Evolutionary conservation across 441 rosid genomes (phyloP).

Genomic region (Populus hybrid): DNA sequence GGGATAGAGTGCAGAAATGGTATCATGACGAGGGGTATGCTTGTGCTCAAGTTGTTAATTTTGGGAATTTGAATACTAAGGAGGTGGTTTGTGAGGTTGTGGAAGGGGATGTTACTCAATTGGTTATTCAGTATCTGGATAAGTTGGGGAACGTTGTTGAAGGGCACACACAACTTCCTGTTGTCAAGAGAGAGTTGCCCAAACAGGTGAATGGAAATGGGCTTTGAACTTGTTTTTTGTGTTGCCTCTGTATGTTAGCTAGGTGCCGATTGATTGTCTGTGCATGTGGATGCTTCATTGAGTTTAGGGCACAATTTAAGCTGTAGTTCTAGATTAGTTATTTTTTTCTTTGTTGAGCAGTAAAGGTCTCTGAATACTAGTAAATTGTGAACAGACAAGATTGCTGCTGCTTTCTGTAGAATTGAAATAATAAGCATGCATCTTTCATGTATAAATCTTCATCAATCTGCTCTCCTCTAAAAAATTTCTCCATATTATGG

Average conservation of each 20-base stretch:
- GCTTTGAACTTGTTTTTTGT: slow-evolving; percentile 1
- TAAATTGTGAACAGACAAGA: not conserved
- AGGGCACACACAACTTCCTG: slow-evolving; percentile 79
- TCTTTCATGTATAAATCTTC: not conserved
- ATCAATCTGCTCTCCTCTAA: not conserved
- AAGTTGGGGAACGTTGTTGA: slow-evolving; percentile 95
- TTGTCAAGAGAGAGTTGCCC: slow-evolving; percentile 83
- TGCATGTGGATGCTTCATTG: not conserved
- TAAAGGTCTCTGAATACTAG: not conserved
- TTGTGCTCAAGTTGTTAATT: slow-evolving; percentile 95
- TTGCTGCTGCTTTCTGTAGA: not conserved
- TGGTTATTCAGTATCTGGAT: slow-evolving; percentile 76
- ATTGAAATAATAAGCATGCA: not conserved
- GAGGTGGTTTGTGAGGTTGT: slow-evolving; percentile 91
- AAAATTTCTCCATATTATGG: not conserved
- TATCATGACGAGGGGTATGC: slow-evolving; percentile 93
- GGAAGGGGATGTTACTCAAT: slow-evolving; percentile 92
- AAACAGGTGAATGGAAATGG: slow-evolving; percentile 45
- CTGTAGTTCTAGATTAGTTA: not conserved
- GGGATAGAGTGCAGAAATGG: slow-evolving; percentile 95
- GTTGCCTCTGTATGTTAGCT: not conserved
- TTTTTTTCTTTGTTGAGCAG: not conserved
- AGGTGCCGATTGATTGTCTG: not conserved
- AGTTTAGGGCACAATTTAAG: not conserved
- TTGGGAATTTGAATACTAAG: slow-evolving; percentile 84